phyloP scores from a whole-genome alignment of 331 rosid species.

The Stylosanthes scabra region DNA sequence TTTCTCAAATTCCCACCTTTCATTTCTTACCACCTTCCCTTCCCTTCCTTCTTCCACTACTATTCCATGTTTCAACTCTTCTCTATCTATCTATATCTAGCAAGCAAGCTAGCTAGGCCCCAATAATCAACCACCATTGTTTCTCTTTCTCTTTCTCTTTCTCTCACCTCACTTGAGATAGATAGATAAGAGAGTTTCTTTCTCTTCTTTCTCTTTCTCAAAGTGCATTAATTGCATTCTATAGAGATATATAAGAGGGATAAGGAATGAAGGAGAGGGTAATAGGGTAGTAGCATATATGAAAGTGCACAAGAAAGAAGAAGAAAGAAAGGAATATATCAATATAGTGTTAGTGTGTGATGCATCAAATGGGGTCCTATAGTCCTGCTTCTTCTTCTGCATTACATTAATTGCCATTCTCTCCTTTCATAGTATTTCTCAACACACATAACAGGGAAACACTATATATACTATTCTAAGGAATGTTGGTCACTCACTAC shows the following conservation, averaged over 20 bases:
- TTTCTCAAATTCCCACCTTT: conserved; percentile 60
- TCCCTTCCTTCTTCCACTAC: conserved; percentile 4
- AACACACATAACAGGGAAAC: background rate
- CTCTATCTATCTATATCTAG: no score
- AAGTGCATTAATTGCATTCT: conserved; percentile 59
- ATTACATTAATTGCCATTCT: conserved; percentile 77
- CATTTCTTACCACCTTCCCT: conserved; percentile 66
- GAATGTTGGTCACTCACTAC: conserved; percentile 64
- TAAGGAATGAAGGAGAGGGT: no score
- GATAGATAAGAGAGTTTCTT: background rate
- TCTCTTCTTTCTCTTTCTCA: conserved; percentile 38
- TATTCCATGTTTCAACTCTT: background rate
- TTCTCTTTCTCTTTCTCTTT: background rate
- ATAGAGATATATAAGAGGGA: conserved; percentile 34
- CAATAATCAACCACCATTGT: background rate
- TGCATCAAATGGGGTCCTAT: conserved; percentile 58
- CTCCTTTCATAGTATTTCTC: conserved; percentile 50
- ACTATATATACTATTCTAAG: conserved; percentile 38
- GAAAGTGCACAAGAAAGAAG: conserved; percentile 28
- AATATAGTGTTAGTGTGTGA: conserved; percentile 15
- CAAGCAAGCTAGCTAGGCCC: conserved; percentile 10
- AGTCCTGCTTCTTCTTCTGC: conserved; percentile 55
- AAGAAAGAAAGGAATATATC: conserved; percentile 61
- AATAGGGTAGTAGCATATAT: conserved; percentile 24
- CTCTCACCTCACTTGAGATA: background rate